These are phyloP conservation scores for Candida freyschussii DNA, from an alignment of 1,139 yeast species.

Conservation along the genomic window DNA sequence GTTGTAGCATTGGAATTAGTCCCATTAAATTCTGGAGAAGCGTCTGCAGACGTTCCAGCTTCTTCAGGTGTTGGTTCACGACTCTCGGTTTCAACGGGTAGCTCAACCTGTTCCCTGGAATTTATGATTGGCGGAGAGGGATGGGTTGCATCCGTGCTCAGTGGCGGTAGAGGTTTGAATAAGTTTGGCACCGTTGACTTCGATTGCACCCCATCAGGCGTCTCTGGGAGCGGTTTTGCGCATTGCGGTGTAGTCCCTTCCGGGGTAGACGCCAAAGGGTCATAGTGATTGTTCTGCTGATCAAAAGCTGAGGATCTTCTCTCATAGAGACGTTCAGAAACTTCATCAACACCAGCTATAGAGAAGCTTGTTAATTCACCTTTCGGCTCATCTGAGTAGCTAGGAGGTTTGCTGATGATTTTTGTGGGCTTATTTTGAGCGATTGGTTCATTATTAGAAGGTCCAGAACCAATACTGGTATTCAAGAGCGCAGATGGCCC, in stretches of 20 bases:
- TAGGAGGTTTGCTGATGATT: slow-evolving; percentile 21
- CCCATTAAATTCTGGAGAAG: slow-evolving; percentile 8
- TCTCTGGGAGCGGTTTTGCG: too few species aligned
- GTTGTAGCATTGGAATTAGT: slow-evolving; percentile 2
- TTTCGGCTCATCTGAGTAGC: slow-evolving; percentile 24
- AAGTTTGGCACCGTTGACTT: too few species aligned
- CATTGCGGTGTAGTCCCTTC: too few species aligned
- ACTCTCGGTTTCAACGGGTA: background rate
- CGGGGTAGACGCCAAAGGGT: background rate
- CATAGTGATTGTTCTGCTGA: slow-evolving; percentile 11
- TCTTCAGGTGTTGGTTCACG: slow-evolving; percentile 1
- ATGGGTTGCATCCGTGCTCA: background rate
- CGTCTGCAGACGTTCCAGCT: slow-evolving; percentile 5
- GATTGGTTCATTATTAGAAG: background rate
- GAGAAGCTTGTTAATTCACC: slow-evolving; percentile 1
- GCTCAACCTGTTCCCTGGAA: slow-evolving; percentile 1
- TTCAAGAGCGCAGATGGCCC: slow-evolving; percentile 35
- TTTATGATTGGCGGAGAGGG: too few species aligned
- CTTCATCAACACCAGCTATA: slow-evolving; percentile 5
- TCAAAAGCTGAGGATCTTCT: slow-evolving; percentile 23
- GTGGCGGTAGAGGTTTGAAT: background rate
- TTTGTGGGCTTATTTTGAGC: slow-evolving; percentile 8
- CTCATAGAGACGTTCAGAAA: slow-evolving; percentile 22
- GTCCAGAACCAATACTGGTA: slow-evolving; percentile 1
- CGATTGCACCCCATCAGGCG: too few species aligned